A percentile compares a stretch with the other conserved stretches of the same genome.
phyloP scores from a whole-genome alignment of 1,284 basidiomycete species.

The Leccinum fallax region DNA sequence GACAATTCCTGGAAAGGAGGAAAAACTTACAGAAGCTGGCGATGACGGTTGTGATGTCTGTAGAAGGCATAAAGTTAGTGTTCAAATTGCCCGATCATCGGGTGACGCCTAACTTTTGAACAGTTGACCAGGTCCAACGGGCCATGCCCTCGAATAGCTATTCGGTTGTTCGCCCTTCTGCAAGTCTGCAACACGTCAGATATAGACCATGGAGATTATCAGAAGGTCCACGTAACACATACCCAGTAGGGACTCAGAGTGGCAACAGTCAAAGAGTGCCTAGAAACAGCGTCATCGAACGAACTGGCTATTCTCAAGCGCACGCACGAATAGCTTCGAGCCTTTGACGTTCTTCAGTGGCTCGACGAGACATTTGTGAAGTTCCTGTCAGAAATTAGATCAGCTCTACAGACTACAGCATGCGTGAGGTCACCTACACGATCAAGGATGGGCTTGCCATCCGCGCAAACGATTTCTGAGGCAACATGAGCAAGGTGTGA shows the following conservation, averaged over 20 bases:
- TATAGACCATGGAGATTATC: background rate
- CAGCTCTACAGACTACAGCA: background rate
- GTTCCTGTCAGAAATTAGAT: constrained; percentile 15
- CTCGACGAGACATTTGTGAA: constrained; percentile 21
- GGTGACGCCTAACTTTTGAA: background rate
- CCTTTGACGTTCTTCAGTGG: constrained; percentile 25
- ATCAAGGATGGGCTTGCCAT: constrained; percentile 28
- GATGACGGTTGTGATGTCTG: constrained; percentile 12
- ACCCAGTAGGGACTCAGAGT: constrained; percentile 35
- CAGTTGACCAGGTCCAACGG: background rate
- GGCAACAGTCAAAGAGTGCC: constrained; percentile 36
- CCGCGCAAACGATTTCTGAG: constrained; percentile 27
- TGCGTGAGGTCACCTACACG: constrained; percentile 13
- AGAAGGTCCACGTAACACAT: background rate
- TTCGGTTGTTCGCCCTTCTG: constrained; percentile 18
- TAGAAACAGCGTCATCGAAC: constrained; percentile 7
- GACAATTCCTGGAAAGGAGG: background rate
- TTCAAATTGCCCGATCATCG: background rate
- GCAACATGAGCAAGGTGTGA: constrained; percentile 1
- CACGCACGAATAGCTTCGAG: constrained; percentile 24
- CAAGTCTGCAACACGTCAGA: constrained; percentile 20
- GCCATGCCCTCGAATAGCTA: background rate
- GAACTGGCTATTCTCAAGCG: background rate
- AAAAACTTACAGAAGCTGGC: constrained; percentile 17
- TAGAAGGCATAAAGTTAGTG: background rate